Evolutionary conservation across 2,329 filamentous ascomycete species (phyloP), one percentile per base, ranked within the genome.

Genomic region (Colletotrichum godetiae): DNA sequence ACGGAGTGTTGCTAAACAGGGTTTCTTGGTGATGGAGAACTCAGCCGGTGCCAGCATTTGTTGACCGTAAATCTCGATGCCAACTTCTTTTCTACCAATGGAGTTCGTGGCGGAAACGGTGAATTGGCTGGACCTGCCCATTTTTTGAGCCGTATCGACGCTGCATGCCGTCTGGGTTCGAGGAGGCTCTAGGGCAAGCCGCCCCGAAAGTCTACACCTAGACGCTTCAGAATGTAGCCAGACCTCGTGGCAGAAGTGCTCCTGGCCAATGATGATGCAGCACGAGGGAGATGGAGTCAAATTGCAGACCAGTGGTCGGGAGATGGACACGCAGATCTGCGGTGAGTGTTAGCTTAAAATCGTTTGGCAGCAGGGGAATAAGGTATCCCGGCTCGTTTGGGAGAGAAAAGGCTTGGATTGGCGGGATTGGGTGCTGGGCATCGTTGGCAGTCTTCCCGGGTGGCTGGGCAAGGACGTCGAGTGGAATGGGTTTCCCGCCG

Each of bases 291-390:
- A 55, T 27, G 65, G 66, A 59, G 66, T 29, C 52, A n/a, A 63
- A 33, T n/a, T 60, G 65, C 66, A n/a, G 46, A 69, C 27, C 53
- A 64, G 19, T 61, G 46, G 29, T 60, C 46, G 70, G 70, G 67
- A 66, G 46, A 65, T 64, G 29, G 60, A 70, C 71, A 65, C 49
- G 67, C 53, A 73, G 67, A 73, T 70, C 67, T 65, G 67, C 70
- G 56, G 60, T 73, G 60, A 73, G 60, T 55, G 52, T n/a, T 37
- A 56, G 46, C 59, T 56, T 49, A 49, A 57, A 49, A 56, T 24
- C 27, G 29, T 60, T 59, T 64, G 22, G 12, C 49, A 66, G 24
- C 42, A 42, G 37, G 57, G 22, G 35, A 22, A 57, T 29, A 49
- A 60, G 33, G 35, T 58, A 52, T 66, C 29, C 71, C 61, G 60